These are phyloP conservation scores for Citrullus mucosospermus DNA, from an alignment of 306 rosid genomes.

Conservation along the genomic window DNA sequence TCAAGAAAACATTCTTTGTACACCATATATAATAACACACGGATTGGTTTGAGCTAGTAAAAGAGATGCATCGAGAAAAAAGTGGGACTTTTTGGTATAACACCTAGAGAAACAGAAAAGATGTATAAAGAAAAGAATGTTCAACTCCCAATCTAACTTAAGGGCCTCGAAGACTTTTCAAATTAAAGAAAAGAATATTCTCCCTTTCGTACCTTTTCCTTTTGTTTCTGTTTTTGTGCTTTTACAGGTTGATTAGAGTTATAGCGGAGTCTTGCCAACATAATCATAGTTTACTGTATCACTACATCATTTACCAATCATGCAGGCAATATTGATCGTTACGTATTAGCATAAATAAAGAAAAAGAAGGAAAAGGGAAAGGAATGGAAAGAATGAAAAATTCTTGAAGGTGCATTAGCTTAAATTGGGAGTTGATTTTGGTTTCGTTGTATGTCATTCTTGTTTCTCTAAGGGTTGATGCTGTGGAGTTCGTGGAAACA, in stretches of 20 bases:
- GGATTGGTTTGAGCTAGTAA: conserved; percentile 66
- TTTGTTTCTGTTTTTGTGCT: not conserved
- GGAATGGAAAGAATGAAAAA: not conserved
- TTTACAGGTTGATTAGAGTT: not conserved
- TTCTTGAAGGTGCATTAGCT: not conserved
- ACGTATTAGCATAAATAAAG: not conserved
- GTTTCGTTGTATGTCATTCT: not conserved
- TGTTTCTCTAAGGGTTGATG: conserved; percentile 24
- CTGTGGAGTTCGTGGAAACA: conserved; percentile 14
- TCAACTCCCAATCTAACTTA: not conserved
- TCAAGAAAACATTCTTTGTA: not conserved
- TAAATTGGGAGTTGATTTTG: not conserved
- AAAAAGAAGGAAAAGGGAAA: not conserved
- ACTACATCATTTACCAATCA: not conserved
- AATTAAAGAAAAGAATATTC: not conserved
- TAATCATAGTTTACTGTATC: not conserved
- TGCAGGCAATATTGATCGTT: too few species aligned
- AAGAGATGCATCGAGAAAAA: conserved; percentile 26
- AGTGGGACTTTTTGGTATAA: conserved; percentile 26
- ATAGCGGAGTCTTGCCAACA: not conserved
- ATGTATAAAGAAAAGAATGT: not conserved
- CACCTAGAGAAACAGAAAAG: conserved; percentile 18
- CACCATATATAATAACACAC: too few species aligned
- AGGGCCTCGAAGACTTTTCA: not conserved
- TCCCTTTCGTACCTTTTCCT: not conserved